Percentiles rank a stretch among this genome's conserved stretches.
Conservation (phyloP, 169 alveolate species). For the Plasmodium ovale region DNA sequence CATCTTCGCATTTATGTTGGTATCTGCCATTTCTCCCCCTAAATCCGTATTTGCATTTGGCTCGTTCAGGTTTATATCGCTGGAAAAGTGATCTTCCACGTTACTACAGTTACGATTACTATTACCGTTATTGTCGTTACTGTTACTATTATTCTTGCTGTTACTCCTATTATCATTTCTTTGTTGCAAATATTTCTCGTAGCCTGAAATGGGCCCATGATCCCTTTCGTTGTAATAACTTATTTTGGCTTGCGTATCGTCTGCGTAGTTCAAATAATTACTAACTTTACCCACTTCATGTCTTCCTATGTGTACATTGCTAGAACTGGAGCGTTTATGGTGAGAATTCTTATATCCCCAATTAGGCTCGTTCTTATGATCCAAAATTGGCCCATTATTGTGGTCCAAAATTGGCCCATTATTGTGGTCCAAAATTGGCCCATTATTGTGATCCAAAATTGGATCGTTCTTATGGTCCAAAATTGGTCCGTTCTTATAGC, state of each 20-base stretch:
- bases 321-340: constrained; percentile 67
- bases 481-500: background rate
- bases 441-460: background rate
- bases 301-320: constrained; percentile 50
- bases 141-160: background rate
- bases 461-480: background rate
- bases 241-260: constrained; percentile 59
- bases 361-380: constrained; percentile 9
- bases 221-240: constrained; percentile 38
- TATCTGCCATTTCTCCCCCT: background rate
- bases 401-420: background rate
- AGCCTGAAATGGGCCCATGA: constrained; percentile 20
- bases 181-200: constrained; percentile 50
- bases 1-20: too few relatives aligned
- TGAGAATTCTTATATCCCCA: constrained; percentile 23
- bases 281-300: constrained; percentile 11
- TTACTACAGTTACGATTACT: background rate
- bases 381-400: background rate
- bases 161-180: constrained; percentile 26
- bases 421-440: background rate
- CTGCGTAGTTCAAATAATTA: constrained; percentile 47
- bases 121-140: background rate
- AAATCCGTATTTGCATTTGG: background rate
- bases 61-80: constrained; percentile 2
- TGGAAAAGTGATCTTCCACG: background rate